Conservation (phyloP, 2,329 filamentous ascomycete species). For the Colletotrichum falcatum region DNA sequence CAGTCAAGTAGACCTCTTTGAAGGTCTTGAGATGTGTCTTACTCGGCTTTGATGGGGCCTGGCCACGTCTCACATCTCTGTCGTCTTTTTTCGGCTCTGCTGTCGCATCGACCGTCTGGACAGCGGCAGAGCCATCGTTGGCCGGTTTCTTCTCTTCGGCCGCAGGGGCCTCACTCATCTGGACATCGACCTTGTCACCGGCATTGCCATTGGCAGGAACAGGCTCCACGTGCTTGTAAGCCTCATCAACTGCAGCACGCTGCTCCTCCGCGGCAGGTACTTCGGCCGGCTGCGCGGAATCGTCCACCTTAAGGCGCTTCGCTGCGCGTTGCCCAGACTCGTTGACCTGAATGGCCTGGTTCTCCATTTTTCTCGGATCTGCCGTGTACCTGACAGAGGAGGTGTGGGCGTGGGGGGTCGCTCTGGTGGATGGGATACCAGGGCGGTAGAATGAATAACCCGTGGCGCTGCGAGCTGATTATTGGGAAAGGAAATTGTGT, state of each 20-base stretch:
- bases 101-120: conserved; percentile 26
- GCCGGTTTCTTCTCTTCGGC: conserved; percentile 5
- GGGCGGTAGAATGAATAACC: not conserved
- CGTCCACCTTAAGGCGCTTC: conserved; percentile 44
- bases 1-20: conserved; percentile 1
- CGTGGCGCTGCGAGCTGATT: conserved; percentile 9
- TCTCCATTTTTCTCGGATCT: conserved; percentile 28
- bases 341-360: conserved; percentile 18
- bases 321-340: conserved; percentile 42
- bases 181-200: conserved; percentile 29
- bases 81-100: conserved; percentile 33
- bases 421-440: not conserved
- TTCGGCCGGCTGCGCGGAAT: conserved; percentile 20
- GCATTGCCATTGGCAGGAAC: conserved; percentile 31
- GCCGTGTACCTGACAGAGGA: not conserved
- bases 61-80: conserved; percentile 45
- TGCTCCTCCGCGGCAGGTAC: conserved; percentile 23
- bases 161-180: conserved; percentile 29
- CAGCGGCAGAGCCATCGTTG: conserved; percentile 2
- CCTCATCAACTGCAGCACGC: conserved; percentile 31
- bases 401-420: not conserved
- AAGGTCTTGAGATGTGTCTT: conserved; percentile 35
- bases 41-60: conserved; percentile 55
- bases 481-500: conserved; percentile 26
- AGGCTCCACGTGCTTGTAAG: conserved; percentile 27